phyloP scores from a whole-genome alignment of 176 grass and related monocot genomes.

The Tuctoria greenei region DNA sequence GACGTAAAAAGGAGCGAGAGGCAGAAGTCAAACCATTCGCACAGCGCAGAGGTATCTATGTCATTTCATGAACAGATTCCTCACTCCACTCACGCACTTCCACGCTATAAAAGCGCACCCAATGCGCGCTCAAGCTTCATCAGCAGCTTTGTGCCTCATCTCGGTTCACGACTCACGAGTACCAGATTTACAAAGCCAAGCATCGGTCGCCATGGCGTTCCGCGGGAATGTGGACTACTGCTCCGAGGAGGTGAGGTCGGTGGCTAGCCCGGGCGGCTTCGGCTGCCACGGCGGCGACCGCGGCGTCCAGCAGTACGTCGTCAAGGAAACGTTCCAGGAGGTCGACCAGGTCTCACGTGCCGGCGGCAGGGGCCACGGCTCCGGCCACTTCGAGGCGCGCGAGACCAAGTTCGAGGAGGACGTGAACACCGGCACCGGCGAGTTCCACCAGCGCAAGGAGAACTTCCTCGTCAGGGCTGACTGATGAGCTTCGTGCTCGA shows the following conservation, averaged over 20 bases:
- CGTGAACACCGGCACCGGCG: constrained; percentile 46
- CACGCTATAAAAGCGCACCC: constrained; percentile 32
- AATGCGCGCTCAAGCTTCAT: background rate
- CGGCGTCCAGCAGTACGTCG: constrained; percentile 33
- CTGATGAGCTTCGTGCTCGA: background rate
- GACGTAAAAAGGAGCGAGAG: background rate
- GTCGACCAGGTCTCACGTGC: background rate
- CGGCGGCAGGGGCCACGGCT: constrained; percentile 4
- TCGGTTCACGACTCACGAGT: constrained; percentile 9
- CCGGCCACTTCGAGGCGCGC: constrained; percentile 26
- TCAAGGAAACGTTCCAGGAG: constrained; percentile 48
- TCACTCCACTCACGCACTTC: background rate
- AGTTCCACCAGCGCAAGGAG: constrained; percentile 55
- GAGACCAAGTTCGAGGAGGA: constrained; percentile 50
- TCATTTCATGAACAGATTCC: constrained; percentile 23
- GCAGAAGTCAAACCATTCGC: constrained; percentile 13
- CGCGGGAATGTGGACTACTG: constrained; percentile 44
- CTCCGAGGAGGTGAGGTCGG: constrained; percentile 50
- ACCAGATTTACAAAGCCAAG: background rate
- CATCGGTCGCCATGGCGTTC: constrained; percentile 27
- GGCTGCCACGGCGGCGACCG: constrained; percentile 16
- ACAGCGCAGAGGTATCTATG: background rate
- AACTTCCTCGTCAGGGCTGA: constrained; percentile 25
- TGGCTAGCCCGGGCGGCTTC: constrained; percentile 5
- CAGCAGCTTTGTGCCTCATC: background rate